Evolutionary conservation across 352 stramenopile species (phyloP).

Genomic region (Phytophthora cajani): DNA sequence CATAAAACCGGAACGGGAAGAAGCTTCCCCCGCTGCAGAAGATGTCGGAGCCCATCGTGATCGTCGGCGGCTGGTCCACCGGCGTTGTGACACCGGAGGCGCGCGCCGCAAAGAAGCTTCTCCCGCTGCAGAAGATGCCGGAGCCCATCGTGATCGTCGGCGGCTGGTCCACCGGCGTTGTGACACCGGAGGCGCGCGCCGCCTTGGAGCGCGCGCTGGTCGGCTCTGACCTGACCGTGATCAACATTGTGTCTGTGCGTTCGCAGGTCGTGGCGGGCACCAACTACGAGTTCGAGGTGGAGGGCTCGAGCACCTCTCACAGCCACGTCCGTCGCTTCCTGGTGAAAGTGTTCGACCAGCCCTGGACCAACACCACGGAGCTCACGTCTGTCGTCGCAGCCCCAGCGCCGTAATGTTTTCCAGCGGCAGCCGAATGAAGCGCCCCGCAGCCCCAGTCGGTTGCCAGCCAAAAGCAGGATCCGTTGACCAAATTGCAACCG

Average conservation of each 20-base stretch:
- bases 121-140: slow-evolving; percentile 5
- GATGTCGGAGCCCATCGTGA: slow-evolving; percentile 1
- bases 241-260: slow-evolving; percentile 34
- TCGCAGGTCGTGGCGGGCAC: slow-evolving; percentile 48
- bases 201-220: slow-evolving; percentile 30
- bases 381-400: slow-evolving; percentile 30
- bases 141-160: slow-evolving; percentile 22
- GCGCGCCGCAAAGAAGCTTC: slow-evolving; percentile 14
- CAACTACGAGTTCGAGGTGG: slow-evolving; percentile 52
- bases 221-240: slow-evolving; percentile 32
- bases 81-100: slow-evolving; percentile 28
- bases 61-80: slow-evolving; percentile 36
- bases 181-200: slow-evolving; percentile 32
- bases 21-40: slow-evolving; percentile 3
- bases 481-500: slow-evolving; percentile 27
- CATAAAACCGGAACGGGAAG: slow-evolving; percentile 17
- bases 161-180: slow-evolving; percentile 25
- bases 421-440: slow-evolving; percentile 4
- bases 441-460: neutral
- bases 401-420: slow-evolving; percentile 11
- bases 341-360: slow-evolving; percentile 40
- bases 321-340: slow-evolving; percentile 29
- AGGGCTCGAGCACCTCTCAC: slow-evolving; percentile 36
- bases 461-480: slow-evolving; percentile 7
- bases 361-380: slow-evolving; percentile 39